Evolutionary conservation across 352 stramenopile species (phyloP).

Genomic region (Phytophthora fragariae): DNA sequence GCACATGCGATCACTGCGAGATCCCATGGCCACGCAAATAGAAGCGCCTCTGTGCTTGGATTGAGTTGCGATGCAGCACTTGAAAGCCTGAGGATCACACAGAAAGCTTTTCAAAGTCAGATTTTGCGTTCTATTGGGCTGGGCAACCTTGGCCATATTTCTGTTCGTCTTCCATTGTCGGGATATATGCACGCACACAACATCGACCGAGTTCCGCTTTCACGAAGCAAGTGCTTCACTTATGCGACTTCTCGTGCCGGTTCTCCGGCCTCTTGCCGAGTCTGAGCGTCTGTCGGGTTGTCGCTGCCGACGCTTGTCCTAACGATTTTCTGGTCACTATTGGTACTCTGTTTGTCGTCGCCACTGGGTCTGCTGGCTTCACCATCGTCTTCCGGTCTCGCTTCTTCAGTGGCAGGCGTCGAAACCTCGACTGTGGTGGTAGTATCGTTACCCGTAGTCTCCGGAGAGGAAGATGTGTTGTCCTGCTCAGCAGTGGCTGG

Average conservation of each 20-base stretch:
- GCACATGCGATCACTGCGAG: conserved; percentile 5
- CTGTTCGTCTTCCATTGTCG: conserved; percentile 25
- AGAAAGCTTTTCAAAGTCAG: conserved; percentile 18
- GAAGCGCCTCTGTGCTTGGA: not conserved
- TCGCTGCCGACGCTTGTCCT: conserved; percentile 31
- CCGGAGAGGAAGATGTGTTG: not conserved
- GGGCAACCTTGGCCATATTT: conserved; percentile 31
- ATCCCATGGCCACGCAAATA: conserved; percentile 32
- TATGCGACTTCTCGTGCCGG: conserved; percentile 55
- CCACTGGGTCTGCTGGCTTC: not conserved
- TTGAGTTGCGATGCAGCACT: conserved; percentile 11
- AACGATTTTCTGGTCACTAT: conserved; percentile 31
- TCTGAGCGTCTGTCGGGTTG: conserved; percentile 35
- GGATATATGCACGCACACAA: conserved; percentile 32
- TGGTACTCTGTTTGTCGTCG: conserved; percentile 12
- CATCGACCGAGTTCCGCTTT: conserved; percentile 24
- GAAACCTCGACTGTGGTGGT: conserved; percentile 16
- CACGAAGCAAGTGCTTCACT: conserved; percentile 9
- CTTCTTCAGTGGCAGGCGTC: conserved; percentile 19
- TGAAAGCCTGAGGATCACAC: not conserved
- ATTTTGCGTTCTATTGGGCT: conserved; percentile 31
- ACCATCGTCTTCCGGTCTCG: conserved; percentile 30
- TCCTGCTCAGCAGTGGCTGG: conserved; percentile 27
- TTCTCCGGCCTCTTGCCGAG: conserved; percentile 55
- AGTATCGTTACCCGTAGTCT: conserved; percentile 3